These are phyloP conservation scores for Talaromyces borbonicus DNA, from an alignment of 495 filamentous ascomycete genomes.

Conservation along the genomic window DNA sequence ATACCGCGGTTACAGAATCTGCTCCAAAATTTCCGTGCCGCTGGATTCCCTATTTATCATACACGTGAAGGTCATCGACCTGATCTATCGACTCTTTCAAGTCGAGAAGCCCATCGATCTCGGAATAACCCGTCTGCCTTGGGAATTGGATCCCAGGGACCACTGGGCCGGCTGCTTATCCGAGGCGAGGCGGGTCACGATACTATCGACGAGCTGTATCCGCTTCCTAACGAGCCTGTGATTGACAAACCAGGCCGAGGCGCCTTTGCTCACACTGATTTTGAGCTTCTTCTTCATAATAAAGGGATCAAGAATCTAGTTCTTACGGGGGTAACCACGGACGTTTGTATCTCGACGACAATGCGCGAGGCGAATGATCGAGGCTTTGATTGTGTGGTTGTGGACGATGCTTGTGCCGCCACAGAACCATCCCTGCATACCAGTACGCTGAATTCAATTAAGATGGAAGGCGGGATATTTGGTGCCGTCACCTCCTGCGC, in stretches of 20 bases:
- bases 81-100: conserved; percentile 48
- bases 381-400: conserved; percentile 58
- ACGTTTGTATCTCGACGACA: conserved; percentile 61
- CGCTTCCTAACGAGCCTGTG: conserved; percentile 45
- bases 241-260: conserved; percentile 60
- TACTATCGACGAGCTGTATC: conserved; percentile 49
- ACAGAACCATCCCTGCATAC: conserved; percentile 37
- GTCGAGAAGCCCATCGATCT: conserved; percentile 45
- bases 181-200: conserved; percentile 56
- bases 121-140: conserved; percentile 43
- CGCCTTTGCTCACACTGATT: conserved; percentile 58
- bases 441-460: conserved; percentile 41
- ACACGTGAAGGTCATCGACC: conserved; percentile 60
- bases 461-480: conserved; percentile 52
- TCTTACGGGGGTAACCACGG: conserved; percentile 57
- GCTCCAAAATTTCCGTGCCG: conserved; percentile 46
- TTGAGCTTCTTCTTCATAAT: conserved; percentile 49
- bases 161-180: conserved; percentile 53
- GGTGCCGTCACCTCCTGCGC: conserved; percentile 37
- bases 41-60: conserved; percentile 53
- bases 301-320: conserved; percentile 59
- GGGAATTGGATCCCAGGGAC: conserved; percentile 51
- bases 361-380: conserved; percentile 65
- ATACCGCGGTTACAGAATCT: conserved; percentile 46
- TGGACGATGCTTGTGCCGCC: conserved; percentile 45